These are phyloP conservation scores for Ogataea glucozyma DNA, from an alignment of 805 yeast genomes.

Conservation along the genomic window DNA sequence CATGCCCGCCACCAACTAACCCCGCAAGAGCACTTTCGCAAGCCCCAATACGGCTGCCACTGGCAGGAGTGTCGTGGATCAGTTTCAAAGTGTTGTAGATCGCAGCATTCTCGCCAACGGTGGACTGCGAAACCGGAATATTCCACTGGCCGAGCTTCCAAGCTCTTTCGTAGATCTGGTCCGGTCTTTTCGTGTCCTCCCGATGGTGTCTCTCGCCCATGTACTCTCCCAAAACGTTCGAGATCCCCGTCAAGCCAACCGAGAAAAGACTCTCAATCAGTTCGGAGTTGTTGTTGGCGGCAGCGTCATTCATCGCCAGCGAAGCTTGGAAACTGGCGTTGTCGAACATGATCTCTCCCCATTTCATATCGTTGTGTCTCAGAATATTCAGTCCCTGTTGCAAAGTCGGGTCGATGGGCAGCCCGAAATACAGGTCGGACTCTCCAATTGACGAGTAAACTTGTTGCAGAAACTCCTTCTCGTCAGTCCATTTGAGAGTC, in stretches of 20 bases:
- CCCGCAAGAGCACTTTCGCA: conserved; percentile 29
- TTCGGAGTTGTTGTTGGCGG: conserved; percentile 8
- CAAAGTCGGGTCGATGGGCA: conserved; percentile 59
- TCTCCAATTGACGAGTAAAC: conserved; percentile 60
- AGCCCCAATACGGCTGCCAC: conserved; percentile 6
- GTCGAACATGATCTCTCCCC: conserved; percentile 46
- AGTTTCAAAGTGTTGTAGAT: conserved; percentile 55
- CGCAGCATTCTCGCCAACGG: conserved; percentile 43
- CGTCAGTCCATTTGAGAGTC: conserved; percentile 15
- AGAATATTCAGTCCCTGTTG: conserved; percentile 49
- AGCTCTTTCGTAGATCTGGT: conserved; percentile 55
- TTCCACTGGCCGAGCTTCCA: conserved; percentile 85
- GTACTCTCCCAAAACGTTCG: conserved; percentile 40
- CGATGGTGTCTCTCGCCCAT: conserved; percentile 9
- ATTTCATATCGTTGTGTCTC: conserved; percentile 29
- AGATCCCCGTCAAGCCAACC: conserved; percentile 59
- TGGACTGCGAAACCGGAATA: conserved; percentile 44
- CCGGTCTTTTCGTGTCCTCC: conserved; percentile 8
- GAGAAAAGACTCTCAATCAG: conserved; percentile 42
- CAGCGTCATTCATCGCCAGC: conserved; percentile 10
- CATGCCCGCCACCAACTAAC: conserved; percentile 13
- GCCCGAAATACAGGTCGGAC: conserved; percentile 62
- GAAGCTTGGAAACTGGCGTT: conserved; percentile 58
- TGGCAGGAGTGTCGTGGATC: conserved; percentile 39
- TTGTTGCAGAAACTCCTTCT: conserved; percentile 24